phyloP scores from a whole-genome alignment of 768 basidiomycete genomes.

The Agaricus subrufescens region DNA sequence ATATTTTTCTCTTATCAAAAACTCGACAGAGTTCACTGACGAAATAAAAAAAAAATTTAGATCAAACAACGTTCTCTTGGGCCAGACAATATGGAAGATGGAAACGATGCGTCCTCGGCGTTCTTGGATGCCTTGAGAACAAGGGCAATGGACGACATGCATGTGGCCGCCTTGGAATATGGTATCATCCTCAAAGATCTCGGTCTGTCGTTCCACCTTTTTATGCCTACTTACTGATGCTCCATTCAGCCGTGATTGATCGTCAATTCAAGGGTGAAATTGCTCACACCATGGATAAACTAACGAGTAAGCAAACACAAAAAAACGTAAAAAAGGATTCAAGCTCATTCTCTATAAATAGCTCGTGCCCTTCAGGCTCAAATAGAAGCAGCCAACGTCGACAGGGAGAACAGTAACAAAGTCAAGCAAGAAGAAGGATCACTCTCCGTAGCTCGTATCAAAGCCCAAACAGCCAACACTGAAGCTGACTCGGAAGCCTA shows the following conservation, averaged over 20 bases:
- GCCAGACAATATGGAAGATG: constrained; percentile 70
- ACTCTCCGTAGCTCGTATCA: constrained; percentile 72
- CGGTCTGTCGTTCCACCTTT: constrained; percentile 31
- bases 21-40: not conserved
- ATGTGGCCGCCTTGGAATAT: constrained; percentile 75
- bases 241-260: constrained; percentile 67
- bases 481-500: constrained; percentile 77
- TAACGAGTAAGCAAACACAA: constrained; percentile 39
- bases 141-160: constrained; percentile 85
- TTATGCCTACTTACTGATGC: not conserved
- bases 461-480: constrained; percentile 58
- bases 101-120: constrained; percentile 62
- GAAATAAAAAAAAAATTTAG: constrained; percentile 24
- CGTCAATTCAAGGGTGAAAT: constrained; percentile 89
- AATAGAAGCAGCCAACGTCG: constrained; percentile 84
- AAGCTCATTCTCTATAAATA: constrained; percentile 1
- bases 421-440: constrained; percentile 83
- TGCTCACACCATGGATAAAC: constrained; percentile 78
- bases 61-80: constrained; percentile 79
- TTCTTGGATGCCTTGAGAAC: constrained; percentile 81
- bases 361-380: constrained; percentile 82
- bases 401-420: constrained; percentile 83
- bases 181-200: constrained; percentile 82
- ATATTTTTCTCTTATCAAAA: not conserved
- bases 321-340: not conserved